A percentile compares a stretch with the other conserved stretches of the same genome.
These are phyloP conservation scores for Bruguiera sexangula DNA, from an alignment of 345 rosid genomes.

Conservation along the genomic window DNA sequence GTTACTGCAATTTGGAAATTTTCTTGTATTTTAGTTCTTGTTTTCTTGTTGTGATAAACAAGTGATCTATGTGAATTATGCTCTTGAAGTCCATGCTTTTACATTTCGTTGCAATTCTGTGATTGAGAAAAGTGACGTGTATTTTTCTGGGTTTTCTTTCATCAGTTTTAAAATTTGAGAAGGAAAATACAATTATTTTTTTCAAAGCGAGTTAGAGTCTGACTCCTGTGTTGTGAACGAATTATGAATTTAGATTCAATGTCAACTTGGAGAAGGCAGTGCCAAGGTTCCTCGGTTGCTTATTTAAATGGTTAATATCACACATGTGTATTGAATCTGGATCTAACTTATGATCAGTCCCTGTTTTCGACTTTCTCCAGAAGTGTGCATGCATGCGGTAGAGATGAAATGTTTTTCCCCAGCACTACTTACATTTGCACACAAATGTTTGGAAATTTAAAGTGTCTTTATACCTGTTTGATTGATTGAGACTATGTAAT, in stretches of 20 bases:
- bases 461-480: neutral
- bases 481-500: neutral
- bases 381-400: too few species aligned
- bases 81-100: neutral
- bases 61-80: neutral
- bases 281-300: neutral
- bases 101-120: neutral
- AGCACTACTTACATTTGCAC: neutral
- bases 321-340: conserved; percentile 4
- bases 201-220: too few species aligned
- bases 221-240: neutral
- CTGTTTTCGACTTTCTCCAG: neutral
- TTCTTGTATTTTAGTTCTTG: neutral
- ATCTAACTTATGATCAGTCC: conserved; percentile 1
- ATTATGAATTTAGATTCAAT: neutral
- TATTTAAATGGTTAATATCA: neutral
- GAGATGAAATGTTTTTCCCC: neutral
- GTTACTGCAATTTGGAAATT: neutral
- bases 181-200: neutral
- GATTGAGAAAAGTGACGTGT: too few species aligned
- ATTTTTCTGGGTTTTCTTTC: neutral
- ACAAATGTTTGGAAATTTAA: neutral
- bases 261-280: neutral
- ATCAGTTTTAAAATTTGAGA: neutral
- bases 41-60: neutral